Base-by-base conservation (phyloP, 192 early-diverging fungal genomes). In the Umbelopsis ramanniana region DNA sequence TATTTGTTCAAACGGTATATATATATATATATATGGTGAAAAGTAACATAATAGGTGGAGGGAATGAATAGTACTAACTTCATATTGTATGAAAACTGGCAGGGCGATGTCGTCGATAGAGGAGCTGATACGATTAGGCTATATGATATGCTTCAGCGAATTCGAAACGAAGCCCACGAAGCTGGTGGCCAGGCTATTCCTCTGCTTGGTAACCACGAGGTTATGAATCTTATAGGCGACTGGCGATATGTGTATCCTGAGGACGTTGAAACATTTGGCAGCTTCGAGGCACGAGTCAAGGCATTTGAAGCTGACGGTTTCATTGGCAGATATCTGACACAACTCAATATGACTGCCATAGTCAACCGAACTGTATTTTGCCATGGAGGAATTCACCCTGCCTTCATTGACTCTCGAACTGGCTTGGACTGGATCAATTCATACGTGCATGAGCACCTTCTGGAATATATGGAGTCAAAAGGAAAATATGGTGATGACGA, bases 31-130 rank as follows among this genome's bases (percentile, higher is more conserved):
- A 19, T 69, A 23, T 66, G 24, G 40, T 24, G 37, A 11, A 3
- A 46, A 55, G n/a, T 47, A 43, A 23, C 23, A 15, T 37, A 1
- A 29, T 2, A 29, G 29, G 3, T 3, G 29, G n/a, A 14, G 55
- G 21, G 29, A 2, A 68, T 9, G 22, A 3, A n/a, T n/a, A n/a
- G 68, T 48, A 4, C 33, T 35, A 40, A 11, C 11, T 63, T 43
- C 24, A 33, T 67, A 4, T 4, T 37, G 11, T 45, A 15, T 69
- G 23, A 40, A 29, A 66, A 22, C 52, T 35, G 43, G 19, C 69
- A 89, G 85, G 91, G 91, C 8, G 92, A 94, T 75, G 84, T 94
- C 4, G 88, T 94, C 7, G 92, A 94, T 72, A 69, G 92, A 38
- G 91, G 92, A 19, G 78, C 85, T 0, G 91, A 94, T 72, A 93